phyloP scores from a whole-genome alignment of 2,329 filamentous ascomycete species.

The Furcasterigmium sp. region DNA sequence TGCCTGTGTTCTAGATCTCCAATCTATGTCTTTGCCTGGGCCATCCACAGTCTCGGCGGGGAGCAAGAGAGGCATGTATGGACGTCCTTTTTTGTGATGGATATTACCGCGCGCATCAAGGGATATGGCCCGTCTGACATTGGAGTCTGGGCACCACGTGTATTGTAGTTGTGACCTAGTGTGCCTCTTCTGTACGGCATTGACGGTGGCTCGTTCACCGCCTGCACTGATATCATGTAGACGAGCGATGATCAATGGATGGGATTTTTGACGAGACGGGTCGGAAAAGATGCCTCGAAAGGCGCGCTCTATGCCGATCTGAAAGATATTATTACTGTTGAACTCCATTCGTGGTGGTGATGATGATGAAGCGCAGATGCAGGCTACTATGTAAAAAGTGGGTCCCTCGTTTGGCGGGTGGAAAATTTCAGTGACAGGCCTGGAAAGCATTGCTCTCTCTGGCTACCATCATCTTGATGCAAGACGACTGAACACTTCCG shows the following conservation, averaged over 20 bases:
- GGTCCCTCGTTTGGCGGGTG: too few relatives aligned
- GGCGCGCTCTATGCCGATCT: too few relatives aligned
- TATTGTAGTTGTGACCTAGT: background rate
- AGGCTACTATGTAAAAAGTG: too few relatives aligned
- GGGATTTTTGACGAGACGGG: background rate
- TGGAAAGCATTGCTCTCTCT: too few relatives aligned
- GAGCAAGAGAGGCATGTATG: conserved; percentile 6
- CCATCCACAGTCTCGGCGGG: conserved; percentile 5
- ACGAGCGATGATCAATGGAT: background rate
- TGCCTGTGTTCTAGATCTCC: background rate
- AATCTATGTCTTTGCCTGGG: conserved; percentile 6
- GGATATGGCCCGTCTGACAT: background rate
- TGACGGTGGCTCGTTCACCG: background rate
- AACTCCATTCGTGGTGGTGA: too few relatives aligned
- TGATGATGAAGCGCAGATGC: too few relatives aligned
- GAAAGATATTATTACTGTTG: too few relatives aligned
- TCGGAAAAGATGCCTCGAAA: too few relatives aligned
- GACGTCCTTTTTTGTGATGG: conserved; percentile 5
- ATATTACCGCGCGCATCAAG: conserved; percentile 4
- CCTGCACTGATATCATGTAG: background rate
- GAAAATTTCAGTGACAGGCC: too few relatives aligned
- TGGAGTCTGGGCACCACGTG: too few relatives aligned
- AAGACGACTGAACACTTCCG: too few relatives aligned
- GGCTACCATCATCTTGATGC: too few relatives aligned
- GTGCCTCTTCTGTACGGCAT: background rate